Conservation (phyloP, 495 filamentous ascomycete species). For the Annulohypoxylon moriforme region DNA sequence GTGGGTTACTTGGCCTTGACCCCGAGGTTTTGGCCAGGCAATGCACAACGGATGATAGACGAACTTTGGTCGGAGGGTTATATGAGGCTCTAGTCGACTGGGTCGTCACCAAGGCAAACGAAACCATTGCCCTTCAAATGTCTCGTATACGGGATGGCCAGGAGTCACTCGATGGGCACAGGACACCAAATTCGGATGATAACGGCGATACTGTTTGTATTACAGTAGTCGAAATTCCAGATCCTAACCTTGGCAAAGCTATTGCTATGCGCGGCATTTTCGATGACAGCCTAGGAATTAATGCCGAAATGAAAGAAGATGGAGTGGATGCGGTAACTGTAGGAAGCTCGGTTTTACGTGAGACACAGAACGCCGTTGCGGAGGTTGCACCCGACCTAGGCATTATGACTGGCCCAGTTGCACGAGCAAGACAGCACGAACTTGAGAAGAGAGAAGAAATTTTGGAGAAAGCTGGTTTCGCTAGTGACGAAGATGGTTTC, state of each 20-base stretch:
- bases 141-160: conserved; percentile 67
- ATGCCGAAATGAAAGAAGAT: conserved; percentile 95
- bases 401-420: conserved; percentile 71
- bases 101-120: conserved; percentile 89
- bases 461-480: conserved; percentile 84
- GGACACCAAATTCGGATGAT: conserved; percentile 73
- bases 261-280: conserved; percentile 88
- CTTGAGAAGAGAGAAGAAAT: conserved; percentile 83
- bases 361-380: conserved; percentile 83
- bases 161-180: conserved; percentile 70
- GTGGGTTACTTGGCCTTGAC: conserved; percentile 84
- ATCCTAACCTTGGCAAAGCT: conserved; percentile 83
- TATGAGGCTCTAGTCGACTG: conserved; percentile 97
- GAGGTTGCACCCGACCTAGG: conserved; percentile 86
- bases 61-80: conserved; percentile 82
- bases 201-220: conserved; percentile 87
- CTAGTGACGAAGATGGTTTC: conserved; percentile 86
- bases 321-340: conserved; percentile 77
- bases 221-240: conserved; percentile 87
- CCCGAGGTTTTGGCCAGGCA: conserved; percentile 83
- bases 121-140: conserved; percentile 83
- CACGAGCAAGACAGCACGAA: conserved; percentile 79
- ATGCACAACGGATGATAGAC: conserved; percentile 84
- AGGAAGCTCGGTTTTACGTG: conserved; percentile 81
- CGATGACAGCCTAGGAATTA: conserved; percentile 91